Conservation (phyloP, 352 stramenopile species). For the Phytophthora ohioensis region DNA sequence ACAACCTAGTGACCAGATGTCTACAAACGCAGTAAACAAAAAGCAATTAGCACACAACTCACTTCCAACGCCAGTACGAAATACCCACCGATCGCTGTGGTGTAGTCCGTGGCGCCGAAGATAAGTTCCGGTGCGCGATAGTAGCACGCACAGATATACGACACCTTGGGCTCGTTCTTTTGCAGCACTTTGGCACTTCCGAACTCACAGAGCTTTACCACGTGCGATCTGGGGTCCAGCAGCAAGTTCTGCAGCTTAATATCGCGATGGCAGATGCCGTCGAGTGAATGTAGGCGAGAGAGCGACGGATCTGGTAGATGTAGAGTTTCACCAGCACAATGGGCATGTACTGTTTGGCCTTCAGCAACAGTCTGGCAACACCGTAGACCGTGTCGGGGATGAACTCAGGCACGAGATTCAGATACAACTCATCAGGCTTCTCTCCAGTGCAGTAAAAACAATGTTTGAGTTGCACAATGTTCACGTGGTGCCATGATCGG, state of each 20-base stretch:
- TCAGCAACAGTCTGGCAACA: constrained; percentile 96
- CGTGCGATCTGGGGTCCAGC: constrained; percentile 96
- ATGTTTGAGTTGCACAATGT: constrained; percentile 99
- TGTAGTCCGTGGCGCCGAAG: constrained; percentile 99
- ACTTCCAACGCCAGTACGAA: background rate
- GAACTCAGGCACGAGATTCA: constrained; percentile 99
- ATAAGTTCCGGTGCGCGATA: constrained; percentile 99
- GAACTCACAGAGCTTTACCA: constrained; percentile 99
- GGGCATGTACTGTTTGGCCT: constrained; percentile 97
- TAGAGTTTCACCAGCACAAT: constrained; percentile 99
- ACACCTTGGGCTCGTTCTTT: constrained; percentile 98
- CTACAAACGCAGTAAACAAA: constrained; percentile 56
- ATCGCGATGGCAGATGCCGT: constrained; percentile 98
- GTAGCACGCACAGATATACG: constrained; percentile 99
- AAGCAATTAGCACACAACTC: constrained; percentile 1
- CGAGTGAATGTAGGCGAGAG: constrained; percentile 98
- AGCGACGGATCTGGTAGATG: constrained; percentile 99
- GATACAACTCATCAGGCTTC: constrained; percentile 97
- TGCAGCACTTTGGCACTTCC: constrained; percentile 96
- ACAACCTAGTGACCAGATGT: constrained; percentile 97
- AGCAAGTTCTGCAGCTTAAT: constrained; percentile 99
- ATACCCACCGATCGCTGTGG: constrained; percentile 94
- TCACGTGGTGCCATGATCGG: constrained; percentile 99
- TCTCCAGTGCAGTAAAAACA: constrained; percentile 99
- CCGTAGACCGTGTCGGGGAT: constrained; percentile 99